These are phyloP conservation scores for Uncinocarpus reesii DNA, from an alignment of 2,329 filamentous ascomycete species.

Conservation along the genomic window DNA sequence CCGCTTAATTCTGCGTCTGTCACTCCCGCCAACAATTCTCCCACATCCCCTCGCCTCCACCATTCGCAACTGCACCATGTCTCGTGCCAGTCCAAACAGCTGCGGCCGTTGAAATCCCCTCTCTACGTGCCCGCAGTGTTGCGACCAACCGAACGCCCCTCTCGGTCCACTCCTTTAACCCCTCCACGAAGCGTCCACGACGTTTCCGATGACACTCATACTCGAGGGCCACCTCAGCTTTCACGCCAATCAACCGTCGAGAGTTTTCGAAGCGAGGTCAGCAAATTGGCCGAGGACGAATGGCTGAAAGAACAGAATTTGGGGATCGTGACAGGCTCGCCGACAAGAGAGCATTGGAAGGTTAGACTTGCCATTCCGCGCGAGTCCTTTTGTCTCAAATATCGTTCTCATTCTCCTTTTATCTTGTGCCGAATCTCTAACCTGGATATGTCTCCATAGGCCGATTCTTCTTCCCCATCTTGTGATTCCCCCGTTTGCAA, in stretches of 20 bases:
- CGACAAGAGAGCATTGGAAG: slow-evolving; percentile 57
- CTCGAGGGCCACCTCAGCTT: slow-evolving; percentile 24
- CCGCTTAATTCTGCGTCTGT: slow-evolving; percentile 40
- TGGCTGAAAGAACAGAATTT: slow-evolving; percentile 44
- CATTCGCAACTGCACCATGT: slow-evolving; percentile 25
- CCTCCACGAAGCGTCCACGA: slow-evolving; percentile 46
- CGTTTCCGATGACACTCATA: slow-evolving; percentile 42
- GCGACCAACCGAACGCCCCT: slow-evolving; percentile 48
- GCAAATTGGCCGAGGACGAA: slow-evolving; percentile 43
- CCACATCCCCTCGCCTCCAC: slow-evolving; percentile 41
- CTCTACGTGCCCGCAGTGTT: slow-evolving; percentile 55
- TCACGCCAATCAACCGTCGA: slow-evolving; percentile 34
- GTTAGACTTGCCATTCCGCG: no score
- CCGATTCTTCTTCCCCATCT: slow-evolving; percentile 46
- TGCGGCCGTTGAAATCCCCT: slow-evolving; percentile 50
- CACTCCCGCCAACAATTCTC: slow-evolving; percentile 46
- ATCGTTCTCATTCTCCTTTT: no score
- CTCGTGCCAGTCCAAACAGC: slow-evolving; percentile 43
- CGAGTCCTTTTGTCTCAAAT: no score
- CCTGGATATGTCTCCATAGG: slow-evolving; percentile 34
- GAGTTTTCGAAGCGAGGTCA: slow-evolving; percentile 34
- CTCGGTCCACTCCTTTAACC: slow-evolving; percentile 36
- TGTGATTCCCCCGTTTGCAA: slow-evolving; percentile 51
- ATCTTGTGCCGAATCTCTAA: background rate
- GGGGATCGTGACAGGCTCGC: slow-evolving; percentile 48